Percentiles rank a stretch among this genome's conserved stretches.
Evolutionary conservation across 768 basidiomycete genomes (phyloP).

Genomic region (Termitomyces sp.): DNA sequence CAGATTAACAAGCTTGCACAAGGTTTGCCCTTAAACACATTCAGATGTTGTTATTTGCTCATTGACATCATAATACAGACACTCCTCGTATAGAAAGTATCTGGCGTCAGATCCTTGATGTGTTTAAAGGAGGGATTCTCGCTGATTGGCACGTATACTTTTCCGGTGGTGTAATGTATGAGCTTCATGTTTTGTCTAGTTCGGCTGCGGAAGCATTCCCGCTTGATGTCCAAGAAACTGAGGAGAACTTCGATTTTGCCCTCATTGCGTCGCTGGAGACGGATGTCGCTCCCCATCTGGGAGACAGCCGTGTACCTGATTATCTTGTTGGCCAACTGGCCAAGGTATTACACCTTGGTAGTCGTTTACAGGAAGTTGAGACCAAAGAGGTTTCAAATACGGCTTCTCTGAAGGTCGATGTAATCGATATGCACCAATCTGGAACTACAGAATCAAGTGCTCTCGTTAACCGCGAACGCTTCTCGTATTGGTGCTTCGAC

Average conservation of each 20-base stretch:
- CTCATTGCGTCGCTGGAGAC: constrained; percentile 77
- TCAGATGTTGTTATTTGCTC: neutral
- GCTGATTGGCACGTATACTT: constrained; percentile 64
- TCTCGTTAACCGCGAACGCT: constrained; percentile 71
- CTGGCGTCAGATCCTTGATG: constrained; percentile 81
- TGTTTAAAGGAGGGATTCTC: constrained; percentile 75
- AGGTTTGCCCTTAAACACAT: constrained; percentile 29
- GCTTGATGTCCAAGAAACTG: constrained; percentile 62
- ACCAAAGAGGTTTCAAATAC: constrained; percentile 3
- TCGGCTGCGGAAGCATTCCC: constrained; percentile 52
- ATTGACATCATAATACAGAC: constrained; percentile 25
- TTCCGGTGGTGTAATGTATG: neutral
- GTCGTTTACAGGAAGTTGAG: constrained; percentile 48
- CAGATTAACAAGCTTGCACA: constrained; percentile 47
- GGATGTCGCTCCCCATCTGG: constrained; percentile 74
- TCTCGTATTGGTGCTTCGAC: constrained; percentile 93
- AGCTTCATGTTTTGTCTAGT: constrained; percentile 26
- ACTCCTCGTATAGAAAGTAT: constrained; percentile 72
- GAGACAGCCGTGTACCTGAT: constrained; percentile 65
- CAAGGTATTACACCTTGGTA: constrained; percentile 68
- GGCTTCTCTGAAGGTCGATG: constrained; percentile 23
- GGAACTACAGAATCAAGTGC: constrained; percentile 59
- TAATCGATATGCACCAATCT: constrained; percentile 32
- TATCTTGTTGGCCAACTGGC: constrained; percentile 62
- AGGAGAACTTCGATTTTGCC: constrained; percentile 82